These are phyloP conservation scores for Draba incana DNA, from an alignment of 345 rosid species.

Conservation along the genomic window DNA sequence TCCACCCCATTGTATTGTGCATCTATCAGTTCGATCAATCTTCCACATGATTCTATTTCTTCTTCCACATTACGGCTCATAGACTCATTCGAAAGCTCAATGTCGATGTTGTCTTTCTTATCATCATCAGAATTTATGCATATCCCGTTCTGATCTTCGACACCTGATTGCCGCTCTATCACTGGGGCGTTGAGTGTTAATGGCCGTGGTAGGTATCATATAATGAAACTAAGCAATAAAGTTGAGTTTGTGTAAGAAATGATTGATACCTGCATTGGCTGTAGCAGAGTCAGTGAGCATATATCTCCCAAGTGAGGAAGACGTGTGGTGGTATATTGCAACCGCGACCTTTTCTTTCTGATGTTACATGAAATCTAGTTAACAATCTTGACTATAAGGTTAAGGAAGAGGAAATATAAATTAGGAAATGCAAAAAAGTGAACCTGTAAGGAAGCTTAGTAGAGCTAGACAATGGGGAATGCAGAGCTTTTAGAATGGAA, in stretches of 20 bases:
- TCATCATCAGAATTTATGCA: conserved; percentile 21
- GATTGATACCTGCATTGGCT: conserved; percentile 33
- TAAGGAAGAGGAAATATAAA: conserved; percentile 1
- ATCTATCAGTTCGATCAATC: conserved; percentile 38
- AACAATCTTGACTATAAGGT: background rate
- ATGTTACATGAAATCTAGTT: background rate
- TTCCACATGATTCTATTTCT: conserved; percentile 24
- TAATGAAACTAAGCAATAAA: background rate
- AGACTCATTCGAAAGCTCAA: conserved; percentile 1
- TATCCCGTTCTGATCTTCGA: conserved; percentile 19
- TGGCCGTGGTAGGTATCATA: background rate
- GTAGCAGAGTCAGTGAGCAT: conserved; percentile 28
- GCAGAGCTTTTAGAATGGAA: conserved; percentile 24
- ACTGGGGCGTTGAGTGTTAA: conserved; percentile 17
- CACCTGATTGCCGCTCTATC: conserved; percentile 8
- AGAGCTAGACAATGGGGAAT: conserved; percentile 31
- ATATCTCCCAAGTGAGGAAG: conserved; percentile 20
- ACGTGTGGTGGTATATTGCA: conserved; percentile 15
- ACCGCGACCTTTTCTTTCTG: conserved; percentile 31
- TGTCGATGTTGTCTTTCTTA: conserved; percentile 7
- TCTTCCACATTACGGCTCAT: conserved; percentile 23
- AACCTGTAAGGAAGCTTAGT: conserved; percentile 46
- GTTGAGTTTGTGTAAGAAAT: background rate
- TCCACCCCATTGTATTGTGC: conserved; percentile 34
- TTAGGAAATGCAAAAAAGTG: background rate